Base-by-base conservation (phyloP, 73 alveolate genomes). In the Durusdinium trenchii region DNA sequence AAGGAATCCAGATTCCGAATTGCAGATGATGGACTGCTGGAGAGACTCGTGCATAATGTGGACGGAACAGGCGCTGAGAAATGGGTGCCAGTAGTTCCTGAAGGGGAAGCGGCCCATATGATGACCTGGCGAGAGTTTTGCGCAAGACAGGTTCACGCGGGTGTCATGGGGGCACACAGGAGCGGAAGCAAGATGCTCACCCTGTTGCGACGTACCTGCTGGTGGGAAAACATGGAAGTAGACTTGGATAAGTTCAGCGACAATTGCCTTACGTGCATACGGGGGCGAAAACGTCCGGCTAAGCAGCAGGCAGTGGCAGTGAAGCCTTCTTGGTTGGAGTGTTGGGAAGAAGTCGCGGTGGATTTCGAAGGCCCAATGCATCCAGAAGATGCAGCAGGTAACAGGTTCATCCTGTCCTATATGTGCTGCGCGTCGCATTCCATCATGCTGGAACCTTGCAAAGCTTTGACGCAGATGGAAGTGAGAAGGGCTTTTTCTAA, bases 71-170 rank as follows among this genome's bases (percentile, higher is more conserved):
- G 54, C 30, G n/a, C n/a, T n/a, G 92, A 52, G 2, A 2, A 43
- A 48, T 82, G 92, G 92, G 92, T 82, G 14, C 73, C 92, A 5
- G 92, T 82, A 6, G 92, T 82, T 10, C 92, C 92, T 0, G 51
- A 18, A 1, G 91, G 73, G 3, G 5, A 57, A 18, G 89, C 89
- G 89, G 14, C 2, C 47, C 71, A 57, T 0, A 12, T 46, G 7
- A 82, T 50, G 92, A 82, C 73, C n/a, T 82, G 92, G 71, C 45
- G 30, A 30, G 92, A 82, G 18, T 82, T 82, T 71, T 82, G 92
- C 50, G 46, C 40, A 67, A 20, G 92, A 32, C 92, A 82, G 71
- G 92, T 40, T 0, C 92, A 48, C 18, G 61, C 60, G 40, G 92
- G 92, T 1, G 14, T 47, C 71, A 6, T 47, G 69, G 92, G 92